A percentile compares a stretch with the other conserved stretches of the same genome.
Conservation (phyloP, 352 stramenopile genomes). For the Globisporangium megalacanthum region DNA sequence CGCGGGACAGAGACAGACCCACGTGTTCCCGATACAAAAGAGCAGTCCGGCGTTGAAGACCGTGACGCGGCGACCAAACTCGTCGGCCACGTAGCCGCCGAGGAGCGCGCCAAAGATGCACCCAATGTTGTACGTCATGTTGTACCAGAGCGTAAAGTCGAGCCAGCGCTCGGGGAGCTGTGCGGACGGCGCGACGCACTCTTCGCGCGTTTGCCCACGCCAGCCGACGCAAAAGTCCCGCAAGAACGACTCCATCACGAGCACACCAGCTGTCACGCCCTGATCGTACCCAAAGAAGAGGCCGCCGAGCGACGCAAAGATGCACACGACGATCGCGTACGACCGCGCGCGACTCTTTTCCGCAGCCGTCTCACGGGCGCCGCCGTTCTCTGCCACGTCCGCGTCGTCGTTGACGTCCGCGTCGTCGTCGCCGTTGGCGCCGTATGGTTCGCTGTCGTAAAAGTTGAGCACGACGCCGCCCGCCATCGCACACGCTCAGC, state of each 20-base stretch:
- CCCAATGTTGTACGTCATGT: conserved; percentile 27
- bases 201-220: conserved; percentile 20
- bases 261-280: conserved; percentile 16
- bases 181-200: conserved; percentile 7
- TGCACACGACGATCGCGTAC: conserved; percentile 20
- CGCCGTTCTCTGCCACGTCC: too few species aligned
- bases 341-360: too few species aligned
- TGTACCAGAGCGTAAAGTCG: conserved; percentile 24
- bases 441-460: too few species aligned
- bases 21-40: conserved; percentile 14
- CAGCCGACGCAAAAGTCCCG: conserved; percentile 22
- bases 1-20: conserved; percentile 2
- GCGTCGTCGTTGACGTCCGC: too few species aligned
- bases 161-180: conserved; percentile 17
- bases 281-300: conserved; percentile 25
- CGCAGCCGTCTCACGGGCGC: too few species aligned
- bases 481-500: too few species aligned
- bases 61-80: conserved; percentile 15
- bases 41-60: conserved; percentile 15
- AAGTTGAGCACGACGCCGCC: too few species aligned
- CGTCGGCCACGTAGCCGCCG: conserved; percentile 9
- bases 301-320: conserved; percentile 19
- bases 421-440: too few species aligned
- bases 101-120: too few species aligned
- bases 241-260: conserved; percentile 23